Conservation (phyloP, 345 rosid species). For the Tarenaya hassleriana region DNA sequence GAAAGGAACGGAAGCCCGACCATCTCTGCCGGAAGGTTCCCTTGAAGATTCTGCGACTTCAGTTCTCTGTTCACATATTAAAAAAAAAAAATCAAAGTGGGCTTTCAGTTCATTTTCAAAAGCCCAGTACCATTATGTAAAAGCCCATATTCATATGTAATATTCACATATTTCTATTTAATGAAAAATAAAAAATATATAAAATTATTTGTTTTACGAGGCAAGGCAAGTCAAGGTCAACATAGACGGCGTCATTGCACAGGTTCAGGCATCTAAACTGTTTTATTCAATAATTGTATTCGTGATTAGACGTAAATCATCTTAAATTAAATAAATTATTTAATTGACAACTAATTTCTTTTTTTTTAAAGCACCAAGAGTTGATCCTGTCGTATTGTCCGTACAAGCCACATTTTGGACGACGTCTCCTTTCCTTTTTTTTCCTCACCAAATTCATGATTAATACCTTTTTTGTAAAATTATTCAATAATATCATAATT, state of each 20-base stretch:
- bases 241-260: constrained; percentile 5
- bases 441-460: too few relatives aligned
- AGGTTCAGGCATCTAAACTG: background rate
- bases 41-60: constrained; percentile 38
- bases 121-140: background rate
- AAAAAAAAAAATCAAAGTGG: background rate
- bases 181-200: background rate
- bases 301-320: background rate
- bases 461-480: too few relatives aligned
- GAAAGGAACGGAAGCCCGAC: constrained; percentile 36
- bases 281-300: background rate
- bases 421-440: too few relatives aligned
- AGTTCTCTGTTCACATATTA: constrained; percentile 32
- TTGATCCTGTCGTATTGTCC: too few relatives aligned
- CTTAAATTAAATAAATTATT: too few relatives aligned
- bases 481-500: too few relatives aligned
- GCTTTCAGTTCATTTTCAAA: background rate
- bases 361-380: too few relatives aligned
- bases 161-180: too few relatives aligned
- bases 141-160: too few relatives aligned
- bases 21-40: constrained; percentile 41
- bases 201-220: background rate
- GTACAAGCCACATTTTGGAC: too few relatives aligned
- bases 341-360: too few relatives aligned
- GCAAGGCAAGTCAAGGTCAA: constrained; percentile 23